Conservation (phyloP, 805 yeast genomes). For the Saccharomycopsis olivae region DNA sequence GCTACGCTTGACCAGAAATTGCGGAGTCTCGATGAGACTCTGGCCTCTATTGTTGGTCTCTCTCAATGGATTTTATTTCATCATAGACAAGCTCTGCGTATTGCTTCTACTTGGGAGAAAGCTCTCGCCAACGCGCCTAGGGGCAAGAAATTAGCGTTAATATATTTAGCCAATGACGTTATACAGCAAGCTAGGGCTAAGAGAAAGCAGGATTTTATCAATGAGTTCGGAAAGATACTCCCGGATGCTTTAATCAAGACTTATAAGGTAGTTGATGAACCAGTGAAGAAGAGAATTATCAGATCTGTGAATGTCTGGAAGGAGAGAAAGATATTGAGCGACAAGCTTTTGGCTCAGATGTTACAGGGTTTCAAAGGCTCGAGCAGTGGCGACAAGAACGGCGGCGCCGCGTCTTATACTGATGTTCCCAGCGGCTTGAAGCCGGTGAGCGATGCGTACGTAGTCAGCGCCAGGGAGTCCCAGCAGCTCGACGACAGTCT, state of each 20-base stretch:
- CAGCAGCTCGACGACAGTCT: conserved; percentile 8
- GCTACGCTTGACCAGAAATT: conserved; percentile 40
- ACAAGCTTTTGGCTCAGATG: conserved; percentile 19
- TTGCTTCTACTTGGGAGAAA: conserved; percentile 44
- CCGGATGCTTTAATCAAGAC: conserved; percentile 30
- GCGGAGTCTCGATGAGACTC: conserved; percentile 43
- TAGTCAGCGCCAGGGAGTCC: too few relatives aligned
- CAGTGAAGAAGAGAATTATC: conserved; percentile 28
- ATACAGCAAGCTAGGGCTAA: conserved; percentile 68
- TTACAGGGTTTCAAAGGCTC: conserved; percentile 7
- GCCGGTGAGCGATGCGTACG: conserved; percentile 1
- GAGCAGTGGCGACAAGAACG: too few relatives aligned
- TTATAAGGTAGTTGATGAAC: conserved; percentile 16
- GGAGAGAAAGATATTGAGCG: conserved; percentile 37
- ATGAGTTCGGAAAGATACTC: conserved; percentile 43
- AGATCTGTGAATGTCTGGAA: conserved; percentile 50
- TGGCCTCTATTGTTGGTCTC: conserved; percentile 62
- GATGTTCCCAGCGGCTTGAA: conserved; percentile 4
- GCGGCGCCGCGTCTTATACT: not conserved
- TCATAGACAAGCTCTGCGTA: conserved; percentile 42
- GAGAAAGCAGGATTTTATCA: conserved; percentile 45
- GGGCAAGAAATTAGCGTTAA: conserved; percentile 41
- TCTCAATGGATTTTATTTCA: conserved; percentile 69
- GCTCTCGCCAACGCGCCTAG: conserved; percentile 26
- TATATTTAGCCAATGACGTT: conserved; percentile 72